Conservation (phyloP, 805 yeast genomes). For the Cyberlindnera mycetangii region DNA sequence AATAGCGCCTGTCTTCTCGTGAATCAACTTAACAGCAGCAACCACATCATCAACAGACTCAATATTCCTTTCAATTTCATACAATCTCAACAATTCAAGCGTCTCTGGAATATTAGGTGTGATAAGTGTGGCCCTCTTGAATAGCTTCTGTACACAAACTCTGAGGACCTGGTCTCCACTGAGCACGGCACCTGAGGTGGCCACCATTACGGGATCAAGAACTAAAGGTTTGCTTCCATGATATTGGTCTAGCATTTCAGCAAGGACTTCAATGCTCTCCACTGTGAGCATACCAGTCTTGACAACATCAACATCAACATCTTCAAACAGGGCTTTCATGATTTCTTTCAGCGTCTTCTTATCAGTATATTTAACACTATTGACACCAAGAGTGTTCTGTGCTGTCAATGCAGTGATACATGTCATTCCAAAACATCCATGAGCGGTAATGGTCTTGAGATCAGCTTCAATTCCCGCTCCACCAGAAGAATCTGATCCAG, state of each 20-base stretch:
- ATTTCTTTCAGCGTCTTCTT: constrained; percentile 43
- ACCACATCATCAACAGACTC: constrained; percentile 39
- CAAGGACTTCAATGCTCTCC: constrained; percentile 39
- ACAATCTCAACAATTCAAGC: constrained; percentile 32
- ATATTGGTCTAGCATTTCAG: constrained; percentile 46
- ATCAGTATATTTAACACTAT: constrained; percentile 40
- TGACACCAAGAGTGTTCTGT: constrained; percentile 59
- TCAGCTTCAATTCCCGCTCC: constrained; percentile 95
- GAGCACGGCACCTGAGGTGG: constrained; percentile 71
- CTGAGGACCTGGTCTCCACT: constrained; percentile 46
- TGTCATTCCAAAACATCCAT: constrained; percentile 72
- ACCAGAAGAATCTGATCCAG: constrained; percentile 84
- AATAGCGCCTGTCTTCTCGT: constrained; percentile 38
- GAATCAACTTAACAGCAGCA: constrained; percentile 37
- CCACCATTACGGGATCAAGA: constrained; percentile 81
- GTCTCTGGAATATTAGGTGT: constrained; percentile 83
- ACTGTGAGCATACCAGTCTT: constrained; percentile 64
- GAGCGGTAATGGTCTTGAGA: constrained; percentile 71
- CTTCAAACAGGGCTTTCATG: constrained; percentile 53
- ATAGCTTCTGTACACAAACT: constrained; percentile 40
- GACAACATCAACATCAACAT: constrained; percentile 60
- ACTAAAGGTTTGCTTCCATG: constrained; percentile 42
- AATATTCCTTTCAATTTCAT: constrained; percentile 30
- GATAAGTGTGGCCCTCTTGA: constrained; percentile 53
- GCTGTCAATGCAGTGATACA: constrained; percentile 79